phyloP scores from a whole-genome alignment of 768 basidiomycete species.

The Mycena maculata region DNA sequence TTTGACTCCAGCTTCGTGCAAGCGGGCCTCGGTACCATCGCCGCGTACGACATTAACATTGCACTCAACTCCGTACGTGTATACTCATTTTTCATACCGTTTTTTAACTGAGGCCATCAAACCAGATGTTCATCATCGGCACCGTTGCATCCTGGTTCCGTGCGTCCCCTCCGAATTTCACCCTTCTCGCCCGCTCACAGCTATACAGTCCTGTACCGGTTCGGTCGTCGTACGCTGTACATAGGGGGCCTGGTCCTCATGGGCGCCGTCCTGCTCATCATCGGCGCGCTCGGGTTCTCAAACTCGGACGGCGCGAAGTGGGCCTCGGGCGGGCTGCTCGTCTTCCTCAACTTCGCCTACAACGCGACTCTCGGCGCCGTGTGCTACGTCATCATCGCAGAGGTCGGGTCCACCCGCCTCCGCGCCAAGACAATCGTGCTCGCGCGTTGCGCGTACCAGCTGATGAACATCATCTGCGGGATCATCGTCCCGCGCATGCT shows the following conservation, averaged over 20 bases:
- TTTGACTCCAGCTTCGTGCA: constrained; percentile 25
- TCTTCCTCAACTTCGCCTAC: constrained; percentile 37
- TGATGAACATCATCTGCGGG: constrained; percentile 37
- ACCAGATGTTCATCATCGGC: constrained; percentile 41
- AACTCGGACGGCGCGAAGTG: constrained; percentile 21
- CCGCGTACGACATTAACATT: constrained; percentile 35
- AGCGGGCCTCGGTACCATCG: constrained; percentile 31
- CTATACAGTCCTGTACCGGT: constrained; percentile 31
- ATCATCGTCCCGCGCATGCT: constrained; percentile 39
- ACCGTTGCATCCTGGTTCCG: constrained; percentile 39
- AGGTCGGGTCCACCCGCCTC: constrained; percentile 37
- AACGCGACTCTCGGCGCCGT: constrained; percentile 39
- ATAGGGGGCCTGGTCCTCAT: constrained; percentile 33
- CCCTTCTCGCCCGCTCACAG: background rate
- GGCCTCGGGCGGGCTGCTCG: constrained; percentile 35
- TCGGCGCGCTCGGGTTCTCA: constrained; percentile 35
- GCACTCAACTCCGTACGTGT: constrained; percentile 34
- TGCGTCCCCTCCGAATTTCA: constrained; percentile 17
- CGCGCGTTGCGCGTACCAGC: constrained; percentile 34
- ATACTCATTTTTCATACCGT: background rate
- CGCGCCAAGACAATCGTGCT: constrained; percentile 39
- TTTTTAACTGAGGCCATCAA: no score
- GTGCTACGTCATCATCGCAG: constrained; percentile 39
- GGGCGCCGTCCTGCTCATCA: constrained; percentile 38
- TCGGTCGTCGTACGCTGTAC: constrained; percentile 40